Conservation (phyloP, 192 early-diverging fungal genomes). For the Coemansia sp. region DNA sequence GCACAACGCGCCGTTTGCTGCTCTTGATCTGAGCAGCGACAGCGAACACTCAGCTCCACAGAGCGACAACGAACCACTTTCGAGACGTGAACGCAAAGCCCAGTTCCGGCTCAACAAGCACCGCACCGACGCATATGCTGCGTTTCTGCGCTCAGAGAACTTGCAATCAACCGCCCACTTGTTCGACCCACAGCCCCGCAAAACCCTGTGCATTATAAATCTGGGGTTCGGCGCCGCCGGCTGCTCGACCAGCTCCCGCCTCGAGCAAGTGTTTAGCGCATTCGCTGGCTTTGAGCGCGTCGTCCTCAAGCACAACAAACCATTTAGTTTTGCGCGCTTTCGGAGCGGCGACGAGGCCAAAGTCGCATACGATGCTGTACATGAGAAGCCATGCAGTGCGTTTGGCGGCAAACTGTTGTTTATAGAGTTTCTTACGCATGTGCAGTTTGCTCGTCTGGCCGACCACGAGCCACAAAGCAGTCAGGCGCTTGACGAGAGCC, state of each 20-base stretch:
- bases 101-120: slow-evolving; percentile 10
- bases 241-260: slow-evolving; percentile 25
- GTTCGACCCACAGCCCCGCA: slow-evolving; percentile 16
- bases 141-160: slow-evolving; percentile 13
- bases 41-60: no score
- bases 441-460: slow-evolving; percentile 12
- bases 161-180: not conserved
- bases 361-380: slow-evolving; percentile 17
- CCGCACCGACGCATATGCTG: slow-evolving; percentile 18
- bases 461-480: not conserved
- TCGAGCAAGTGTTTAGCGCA: slow-evolving; percentile 27
- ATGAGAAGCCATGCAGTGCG: slow-evolving; percentile 23
- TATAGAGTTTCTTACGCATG: slow-evolving; percentile 38
- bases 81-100: slow-evolving; percentile 16
- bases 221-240: slow-evolving; percentile 34
- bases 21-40: no score
- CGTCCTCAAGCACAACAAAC: slow-evolving; percentile 41
- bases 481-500: slow-evolving; percentile 13
- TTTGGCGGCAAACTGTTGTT: slow-evolving; percentile 34
- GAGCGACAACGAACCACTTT: no score
- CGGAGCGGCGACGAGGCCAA: slow-evolving; percentile 22
- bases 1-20: no score
- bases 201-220: slow-evolving; percentile 36
- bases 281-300: slow-evolving; percentile 37
- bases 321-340: slow-evolving; percentile 54